A percentile compares a stretch with the other conserved stretches of the same genome.
These are phyloP conservation scores for Solanum peruvianum DNA, from an alignment of 257 asterid species.

Conservation along the genomic window DNA sequence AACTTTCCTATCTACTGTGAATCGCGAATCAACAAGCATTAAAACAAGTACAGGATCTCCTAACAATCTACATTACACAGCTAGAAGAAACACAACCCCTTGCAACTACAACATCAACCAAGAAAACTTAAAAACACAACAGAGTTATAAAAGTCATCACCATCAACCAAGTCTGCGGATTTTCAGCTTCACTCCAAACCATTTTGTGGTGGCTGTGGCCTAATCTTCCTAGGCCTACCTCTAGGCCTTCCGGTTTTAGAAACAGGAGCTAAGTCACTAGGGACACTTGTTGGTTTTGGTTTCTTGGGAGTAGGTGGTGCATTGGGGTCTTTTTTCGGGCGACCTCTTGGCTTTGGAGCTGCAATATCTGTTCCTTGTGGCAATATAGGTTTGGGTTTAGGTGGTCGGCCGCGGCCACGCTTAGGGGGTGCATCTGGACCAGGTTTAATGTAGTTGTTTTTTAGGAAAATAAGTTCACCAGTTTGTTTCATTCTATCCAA, in stretches of 20 bases:
- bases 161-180: background rate
- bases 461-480: constrained; percentile 61
- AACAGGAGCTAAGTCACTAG: background rate
- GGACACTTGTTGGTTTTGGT: constrained; percentile 28
- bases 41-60: background rate
- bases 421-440: constrained; percentile 51
- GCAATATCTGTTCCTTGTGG: constrained; percentile 17
- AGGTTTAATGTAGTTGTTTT: constrained; percentile 60
- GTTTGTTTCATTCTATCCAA: constrained; percentile 48
- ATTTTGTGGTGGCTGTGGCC: constrained; percentile 40
- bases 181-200: constrained; percentile 9
- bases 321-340: constrained; percentile 68
- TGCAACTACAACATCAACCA: background rate
- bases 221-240: constrained; percentile 79
- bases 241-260: constrained; percentile 55
- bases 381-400: constrained; percentile 45
- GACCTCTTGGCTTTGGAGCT: constrained; percentile 59
- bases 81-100: background rate
- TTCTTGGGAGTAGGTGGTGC: constrained; percentile 69
- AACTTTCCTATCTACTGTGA: constrained; percentile 27
- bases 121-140: background rate
- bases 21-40: background rate
- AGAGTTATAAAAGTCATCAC: background rate
- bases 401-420: constrained; percentile 85
- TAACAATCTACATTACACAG: background rate